Evolutionary conservation across 106 monocot genomes (phyloP).

Genomic region (Iris macrosiphon): DNA sequence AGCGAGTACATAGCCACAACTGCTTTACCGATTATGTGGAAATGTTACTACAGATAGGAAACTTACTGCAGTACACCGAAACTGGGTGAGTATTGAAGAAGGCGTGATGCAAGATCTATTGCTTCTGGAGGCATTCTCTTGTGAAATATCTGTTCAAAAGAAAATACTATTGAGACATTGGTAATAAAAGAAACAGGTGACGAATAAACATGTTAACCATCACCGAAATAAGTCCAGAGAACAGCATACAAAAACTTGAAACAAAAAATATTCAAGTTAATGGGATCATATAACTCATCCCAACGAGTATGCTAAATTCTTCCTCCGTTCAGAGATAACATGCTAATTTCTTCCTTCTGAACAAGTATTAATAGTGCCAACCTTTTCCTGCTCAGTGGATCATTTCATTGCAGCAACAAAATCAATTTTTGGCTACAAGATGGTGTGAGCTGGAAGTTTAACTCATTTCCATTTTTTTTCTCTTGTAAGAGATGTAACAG

Average conservation of each 20-base stretch:
- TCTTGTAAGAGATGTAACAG: too few relatives aligned
- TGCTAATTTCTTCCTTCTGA: neutral
- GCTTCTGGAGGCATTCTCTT: slow-evolving; percentile 84
- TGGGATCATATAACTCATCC: neutral
- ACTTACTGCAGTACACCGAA: slow-evolving; percentile 68
- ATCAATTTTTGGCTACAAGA: too few relatives aligned
- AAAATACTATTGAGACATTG: neutral
- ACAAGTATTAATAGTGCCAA: too few relatives aligned
- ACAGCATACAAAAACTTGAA: neutral
- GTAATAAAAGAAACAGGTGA: neutral
- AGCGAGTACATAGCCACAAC: neutral
- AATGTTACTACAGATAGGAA: neutral
- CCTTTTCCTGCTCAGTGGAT: too few relatives aligned
- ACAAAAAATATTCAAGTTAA: too few relatives aligned
- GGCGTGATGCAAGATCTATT: slow-evolving; percentile 70
- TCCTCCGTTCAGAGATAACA: neutral
- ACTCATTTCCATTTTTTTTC: too few relatives aligned
- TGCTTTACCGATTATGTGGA: neutral
- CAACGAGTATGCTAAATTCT: neutral
- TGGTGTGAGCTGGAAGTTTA: too few relatives aligned
- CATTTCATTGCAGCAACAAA: too few relatives aligned
- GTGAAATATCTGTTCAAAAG: slow-evolving; percentile 48
- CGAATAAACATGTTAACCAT: neutral
- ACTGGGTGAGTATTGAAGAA: slow-evolving; percentile 71
- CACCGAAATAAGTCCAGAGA: neutral